These are phyloP conservation scores for Jacaranda mimosifolia DNA, from an alignment of 257 asterid genomes.

Conservation along the genomic window DNA sequence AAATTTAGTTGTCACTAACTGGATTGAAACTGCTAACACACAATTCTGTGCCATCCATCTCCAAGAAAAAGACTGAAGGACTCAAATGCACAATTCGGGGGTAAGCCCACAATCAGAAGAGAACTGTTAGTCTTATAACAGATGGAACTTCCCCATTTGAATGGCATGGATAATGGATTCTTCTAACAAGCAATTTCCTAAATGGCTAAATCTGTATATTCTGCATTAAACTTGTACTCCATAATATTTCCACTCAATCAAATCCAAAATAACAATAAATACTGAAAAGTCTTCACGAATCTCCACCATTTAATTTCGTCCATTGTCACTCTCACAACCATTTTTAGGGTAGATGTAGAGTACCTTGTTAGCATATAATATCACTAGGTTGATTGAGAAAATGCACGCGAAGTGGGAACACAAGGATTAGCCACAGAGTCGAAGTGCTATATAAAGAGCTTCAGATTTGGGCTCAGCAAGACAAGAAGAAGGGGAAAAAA, in stretches of 20 bases:
- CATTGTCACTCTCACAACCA: background rate
- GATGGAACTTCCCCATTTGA: too few species aligned
- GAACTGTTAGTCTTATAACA: too few species aligned
- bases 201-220: too few species aligned
- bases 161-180: too few species aligned
- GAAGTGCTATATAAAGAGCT: constrained; percentile 12
- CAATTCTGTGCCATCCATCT: too few species aligned
- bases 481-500: background rate
- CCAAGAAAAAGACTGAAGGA: too few species aligned
- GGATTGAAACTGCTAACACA: background rate
- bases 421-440: too few species aligned
- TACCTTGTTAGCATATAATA: constrained; percentile 41
- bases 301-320: background rate
- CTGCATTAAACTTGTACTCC: too few species aligned
- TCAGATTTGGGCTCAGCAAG: background rate
- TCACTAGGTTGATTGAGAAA: constrained; percentile 30
- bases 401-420: background rate
- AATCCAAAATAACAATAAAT: background rate
- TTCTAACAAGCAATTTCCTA: too few species aligned
- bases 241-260: background rate
- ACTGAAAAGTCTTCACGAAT: background rate
- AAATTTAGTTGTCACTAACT: background rate
- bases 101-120: too few species aligned
- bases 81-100: too few species aligned
- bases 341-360: constrained; percentile 24